A percentile compares a stretch with the other conserved stretches of the same genome.
Evolutionary conservation across 371 early-diverging fungal genomes (phyloP).

Genomic region (Mortierella sp.): DNA sequence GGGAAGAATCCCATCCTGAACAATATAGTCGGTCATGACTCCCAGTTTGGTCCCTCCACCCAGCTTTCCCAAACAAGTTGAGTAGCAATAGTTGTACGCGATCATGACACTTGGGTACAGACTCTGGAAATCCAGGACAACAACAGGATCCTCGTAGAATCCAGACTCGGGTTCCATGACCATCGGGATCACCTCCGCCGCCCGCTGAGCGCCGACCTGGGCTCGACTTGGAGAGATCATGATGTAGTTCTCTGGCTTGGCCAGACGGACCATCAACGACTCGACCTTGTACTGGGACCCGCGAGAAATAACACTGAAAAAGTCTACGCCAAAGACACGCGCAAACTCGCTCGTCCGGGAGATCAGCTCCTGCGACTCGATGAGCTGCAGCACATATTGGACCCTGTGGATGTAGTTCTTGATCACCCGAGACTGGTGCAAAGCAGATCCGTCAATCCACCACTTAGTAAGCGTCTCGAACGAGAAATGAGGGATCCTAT

Average conservation of each 20-base stretch:
- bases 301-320: slow-evolving; percentile 86
- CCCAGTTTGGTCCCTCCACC: slow-evolving; percentile 63
- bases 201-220: slow-evolving; percentile 77
- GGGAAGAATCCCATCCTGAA: slow-evolving; percentile 61
- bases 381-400: slow-evolving; percentile 73
- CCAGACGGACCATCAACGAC: slow-evolving; percentile 86
- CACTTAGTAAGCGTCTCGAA: slow-evolving; percentile 72
- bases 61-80: slow-evolving; percentile 85
- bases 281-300: slow-evolving; percentile 95
- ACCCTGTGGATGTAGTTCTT: slow-evolving; percentile 80
- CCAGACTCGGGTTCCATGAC: slow-evolving; percentile 89
- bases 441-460: slow-evolving; percentile 63
- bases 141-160: slow-evolving; percentile 85
- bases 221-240: slow-evolving; percentile 73
- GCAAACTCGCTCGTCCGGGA: slow-evolving; percentile 87
- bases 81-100: slow-evolving; percentile 93
- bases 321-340: slow-evolving; percentile 89
- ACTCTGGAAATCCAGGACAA: slow-evolving; percentile 93
- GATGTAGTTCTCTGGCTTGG: slow-evolving; percentile 82
- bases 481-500: slow-evolving; percentile 75
- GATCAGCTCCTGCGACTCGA: slow-evolving; percentile 80
- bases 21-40: slow-evolving; percentile 54
- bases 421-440: slow-evolving; percentile 72
- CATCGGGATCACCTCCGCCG: slow-evolving; percentile 86
- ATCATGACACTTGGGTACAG: slow-evolving; percentile 96